phyloP scores from a whole-genome alignment of 148 eudicot genomes.

The Chenopodium quinoa region DNA sequence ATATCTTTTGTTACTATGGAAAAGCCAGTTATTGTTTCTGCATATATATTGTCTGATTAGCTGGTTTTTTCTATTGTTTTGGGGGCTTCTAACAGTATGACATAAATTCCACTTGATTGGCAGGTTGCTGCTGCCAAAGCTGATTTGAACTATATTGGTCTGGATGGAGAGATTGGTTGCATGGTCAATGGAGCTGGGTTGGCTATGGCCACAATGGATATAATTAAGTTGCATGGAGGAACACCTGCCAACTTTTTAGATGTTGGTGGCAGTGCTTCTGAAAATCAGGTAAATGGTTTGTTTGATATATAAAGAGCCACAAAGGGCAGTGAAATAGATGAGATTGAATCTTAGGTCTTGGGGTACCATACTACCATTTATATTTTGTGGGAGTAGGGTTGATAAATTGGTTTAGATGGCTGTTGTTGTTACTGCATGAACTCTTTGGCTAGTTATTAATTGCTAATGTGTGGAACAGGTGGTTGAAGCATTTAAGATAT shows the following conservation, averaged over 20 bases:
- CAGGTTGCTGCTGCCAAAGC: conserved; percentile 97
- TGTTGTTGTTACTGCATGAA: neutral
- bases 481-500: conserved; percentile 88
- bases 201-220: conserved; percentile 99
- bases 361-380: too few relatives aligned
- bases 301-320: neutral
- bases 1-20: neutral
- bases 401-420: neutral
- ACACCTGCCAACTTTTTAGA: conserved; percentile 98
- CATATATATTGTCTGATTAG: neutral
- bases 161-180: conserved; percentile 99
- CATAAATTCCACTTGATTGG: conserved; percentile 10
- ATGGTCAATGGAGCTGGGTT: conserved; percentile 99
- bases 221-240: conserved; percentile 92
- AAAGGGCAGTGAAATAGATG: neutral
- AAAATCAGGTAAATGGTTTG: conserved; percentile 57
- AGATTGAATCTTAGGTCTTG: neutral
- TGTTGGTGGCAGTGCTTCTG: conserved; percentile 98
- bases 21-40: neutral
- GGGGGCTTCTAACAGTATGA: conserved; percentile 3
- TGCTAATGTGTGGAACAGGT: conserved; percentile 31
- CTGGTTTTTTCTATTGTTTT: neutral
- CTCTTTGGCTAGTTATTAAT: neutral
- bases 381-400: neutral
- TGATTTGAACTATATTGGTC: conserved; percentile 89